Conservation (phyloP, 371 early-diverging fungal genomes). For the Mucor indicus region DNA sequence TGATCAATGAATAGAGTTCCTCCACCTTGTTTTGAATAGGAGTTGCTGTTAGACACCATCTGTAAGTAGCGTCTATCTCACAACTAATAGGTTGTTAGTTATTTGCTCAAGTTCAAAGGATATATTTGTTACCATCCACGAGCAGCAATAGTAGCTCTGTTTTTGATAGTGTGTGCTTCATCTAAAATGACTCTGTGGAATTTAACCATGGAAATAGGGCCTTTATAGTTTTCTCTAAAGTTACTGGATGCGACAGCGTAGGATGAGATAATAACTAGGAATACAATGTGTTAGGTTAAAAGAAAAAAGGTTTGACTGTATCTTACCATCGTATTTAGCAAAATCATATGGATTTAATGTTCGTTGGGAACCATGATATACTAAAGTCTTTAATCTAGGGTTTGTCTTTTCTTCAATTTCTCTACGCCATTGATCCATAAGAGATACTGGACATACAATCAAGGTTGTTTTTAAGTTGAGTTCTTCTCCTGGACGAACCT, state of each 20-base stretch:
- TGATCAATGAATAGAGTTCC: constrained; percentile 82
- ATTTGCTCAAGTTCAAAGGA: too few relatives aligned
- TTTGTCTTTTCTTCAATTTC: constrained; percentile 54
- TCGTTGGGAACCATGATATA: constrained; percentile 55
- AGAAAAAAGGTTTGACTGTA: background rate
- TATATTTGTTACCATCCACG: constrained; percentile 55
- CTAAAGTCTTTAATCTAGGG: constrained; percentile 43
- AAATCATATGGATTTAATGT: constrained; percentile 30
- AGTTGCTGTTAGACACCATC: constrained; percentile 81
- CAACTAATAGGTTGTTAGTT: constrained; percentile 24
- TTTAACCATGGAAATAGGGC: constrained; percentile 15
- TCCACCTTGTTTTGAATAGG: constrained; percentile 86
- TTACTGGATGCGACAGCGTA: constrained; percentile 25
- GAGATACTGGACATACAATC: constrained; percentile 59
- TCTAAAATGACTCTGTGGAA: constrained; percentile 73
- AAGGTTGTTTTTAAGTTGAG: constrained; percentile 70
- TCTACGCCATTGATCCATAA: constrained; percentile 65
- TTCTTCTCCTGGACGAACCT: constrained; percentile 24
- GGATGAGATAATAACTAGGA: constrained; percentile 36
- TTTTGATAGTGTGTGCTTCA: constrained; percentile 89
- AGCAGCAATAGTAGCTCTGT: constrained; percentile 60
- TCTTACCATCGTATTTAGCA: constrained; percentile 36
- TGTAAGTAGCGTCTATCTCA: constrained; percentile 56
- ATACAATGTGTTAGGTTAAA: background rate
- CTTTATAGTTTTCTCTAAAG: constrained; percentile 1